Evolutionary conservation across 192 early-diverging fungal genomes (phyloP).

Genomic region (Diversispora epigaea): DNA sequence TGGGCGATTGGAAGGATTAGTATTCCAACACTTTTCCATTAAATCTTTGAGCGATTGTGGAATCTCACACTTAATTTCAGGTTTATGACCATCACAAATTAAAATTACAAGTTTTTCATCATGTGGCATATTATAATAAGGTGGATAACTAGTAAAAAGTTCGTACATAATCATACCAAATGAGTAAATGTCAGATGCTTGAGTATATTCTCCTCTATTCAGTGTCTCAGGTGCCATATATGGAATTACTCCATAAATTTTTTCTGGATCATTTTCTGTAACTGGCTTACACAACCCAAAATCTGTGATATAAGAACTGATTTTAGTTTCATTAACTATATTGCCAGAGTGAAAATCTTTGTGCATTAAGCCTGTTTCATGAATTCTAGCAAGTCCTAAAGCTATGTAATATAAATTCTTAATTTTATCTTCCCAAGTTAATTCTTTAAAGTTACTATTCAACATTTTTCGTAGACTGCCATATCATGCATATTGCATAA

Average conservation of each 20-base stretch:
- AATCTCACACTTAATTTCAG: conserved; percentile 35
- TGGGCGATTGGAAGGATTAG: conserved; percentile 32
- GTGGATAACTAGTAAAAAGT: conserved; percentile 37
- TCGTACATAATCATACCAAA: conserved; percentile 46
- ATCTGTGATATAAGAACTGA: conserved; percentile 32
- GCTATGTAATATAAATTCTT: conserved; percentile 27
- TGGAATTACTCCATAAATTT: conserved; percentile 39
- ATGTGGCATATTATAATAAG: conserved; percentile 35
- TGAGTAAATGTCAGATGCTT: conserved; percentile 39
- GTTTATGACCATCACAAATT: conserved; percentile 37
- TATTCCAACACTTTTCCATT: conserved; percentile 41
- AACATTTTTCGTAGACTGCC: neutral
- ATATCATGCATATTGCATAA: conserved; percentile 38
- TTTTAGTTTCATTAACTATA: conserved; percentile 35
- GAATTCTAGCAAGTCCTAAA: conserved; percentile 34
- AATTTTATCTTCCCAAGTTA: neutral
- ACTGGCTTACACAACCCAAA: conserved; percentile 34
- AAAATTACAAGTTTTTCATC: conserved; percentile 29
- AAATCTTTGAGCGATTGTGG: conserved; percentile 36
- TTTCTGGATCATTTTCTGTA: neutral
- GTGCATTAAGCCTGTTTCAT: conserved; percentile 42
- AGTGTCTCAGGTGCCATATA: conserved; percentile 40
- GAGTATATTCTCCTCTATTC: neutral
- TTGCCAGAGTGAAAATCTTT: conserved; percentile 48
- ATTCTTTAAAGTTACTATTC: neutral